Base-by-base conservation (phyloP, 2,329 filamentous ascomycete genomes). In the Leptographium procerum region DNA sequence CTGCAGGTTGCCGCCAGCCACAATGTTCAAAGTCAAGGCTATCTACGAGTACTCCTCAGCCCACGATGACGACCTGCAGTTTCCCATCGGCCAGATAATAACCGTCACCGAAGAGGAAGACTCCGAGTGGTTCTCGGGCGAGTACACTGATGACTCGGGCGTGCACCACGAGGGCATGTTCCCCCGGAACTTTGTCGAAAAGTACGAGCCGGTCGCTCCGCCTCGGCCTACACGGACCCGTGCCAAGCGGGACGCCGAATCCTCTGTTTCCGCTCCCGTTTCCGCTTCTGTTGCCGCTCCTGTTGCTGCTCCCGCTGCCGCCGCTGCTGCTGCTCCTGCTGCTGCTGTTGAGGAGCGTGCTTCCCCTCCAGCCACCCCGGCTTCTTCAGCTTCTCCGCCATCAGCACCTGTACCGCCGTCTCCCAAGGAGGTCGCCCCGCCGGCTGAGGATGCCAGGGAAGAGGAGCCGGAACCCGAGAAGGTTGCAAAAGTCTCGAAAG, bases 171-270 rank as follows among this genome's bases (percentile, higher is more conserved):
- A 91, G 68, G 92, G 92, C 65, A 88, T 96, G 66, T 97, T 96
- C 72, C 92, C 91, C 56, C 87, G 88, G 70, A 99, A 97, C 75
- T 99, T 99, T 70, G 94, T 99, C 68, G 94, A 99, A 73, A 90
- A 87, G 74, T 95, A 90, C 73, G 92, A 97, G 71, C 94, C 94
- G 43, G 87, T 85, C 59, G 87, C 92, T 63, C 94, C 94, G 61
- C 90, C 91, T 61, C 85, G 94, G 60, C 94, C 94, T 59, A 81
- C 83, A 62, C 85, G 94, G 67, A 77, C 83, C 19, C 85, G 89
- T 64, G 74, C 81, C 56, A 91, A 87, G 76, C 88, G 84, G 69
- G 84, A 87, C 43, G 60, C 69, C 28, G 72, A 57, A 28, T 43
- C 59, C 1, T 56, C 50, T 5, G 28, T n/a, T n/a, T n/a, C n/a